Base-by-base conservation (phyloP, 495 filamentous ascomycete genomes). In the Cercophora newfieldiana region DNA sequence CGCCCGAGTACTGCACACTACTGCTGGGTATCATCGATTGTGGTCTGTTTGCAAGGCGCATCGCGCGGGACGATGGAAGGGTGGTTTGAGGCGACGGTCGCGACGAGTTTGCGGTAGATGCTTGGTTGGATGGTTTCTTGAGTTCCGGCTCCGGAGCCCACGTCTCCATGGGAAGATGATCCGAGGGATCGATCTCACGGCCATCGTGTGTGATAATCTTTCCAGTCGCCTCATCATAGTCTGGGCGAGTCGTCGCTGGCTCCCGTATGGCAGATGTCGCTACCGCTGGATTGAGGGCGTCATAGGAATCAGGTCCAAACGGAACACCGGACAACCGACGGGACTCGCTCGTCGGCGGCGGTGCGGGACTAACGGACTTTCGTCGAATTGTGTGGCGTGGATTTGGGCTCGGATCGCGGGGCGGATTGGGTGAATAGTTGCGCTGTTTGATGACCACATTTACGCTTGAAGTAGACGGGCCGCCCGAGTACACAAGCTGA, bases 71-170 rank as follows among this genome's bases (percentile, higher is more conserved):
- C 55, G 75, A 67, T 19, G 81, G 77, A 68, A 80, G 76, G 3
- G 83, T 77, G 5, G 81, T 80, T 22, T 75, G 74, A 6, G 84
- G 83, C 1, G 74, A 64, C 5, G 81, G 79, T 10, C 80, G 77
- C 33, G 78, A 77, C 16, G 81, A 75, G 7, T 86, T 80, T 26
- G 86, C 85, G 44, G 79, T 72, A 19, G 79, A 50, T 71, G 75
- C 37, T 22, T 78, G 73, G 6, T 86, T 81, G 29, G 84, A 86
- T 56, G 81, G 72, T 44, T 82, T 85, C 75, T 92, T 95, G 25
- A 83, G 82, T 70, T 97, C 94, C 0, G 94, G 94, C 73, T 98
- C 93, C 0, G 95, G 95, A 0, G 95, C 95, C 91, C 93, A 98
- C 3, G 89, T 91, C 44, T 94, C 90, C 53, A 91, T 86, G 0